Evolutionary conservation across 441 rosid species (phyloP), one percentile per base, ranked within the genome.

Genomic region (Pelargonium citronellum): DNA sequence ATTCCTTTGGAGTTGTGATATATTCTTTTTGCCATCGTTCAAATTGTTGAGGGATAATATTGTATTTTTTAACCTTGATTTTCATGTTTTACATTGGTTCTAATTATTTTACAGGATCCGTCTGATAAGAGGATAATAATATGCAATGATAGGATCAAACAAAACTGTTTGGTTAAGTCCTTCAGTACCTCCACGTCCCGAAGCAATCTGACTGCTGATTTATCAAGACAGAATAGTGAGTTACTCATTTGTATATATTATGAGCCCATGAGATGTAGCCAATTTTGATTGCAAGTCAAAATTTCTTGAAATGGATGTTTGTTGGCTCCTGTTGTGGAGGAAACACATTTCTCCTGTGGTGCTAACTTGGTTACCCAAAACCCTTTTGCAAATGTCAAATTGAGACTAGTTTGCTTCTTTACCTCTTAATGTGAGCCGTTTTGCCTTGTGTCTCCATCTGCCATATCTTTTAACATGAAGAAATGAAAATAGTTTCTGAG

Each of bases 211-310:
- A 15, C 61, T 53, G 20, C 17, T 7, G 61, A 55, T 55, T 55
- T 7, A 16, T 55, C 3, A 57, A 17, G 3, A 57, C 62, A 7
- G 62, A 57, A 57, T 7, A 57, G 62, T 57, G 62, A 57, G 62
- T 19, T 57, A 27, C 62, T 57, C 58, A 57, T 30, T 13, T 39
- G 78, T 75, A 72, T 62, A 78, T 74, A 73, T n/a, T 20, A 16
- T 69, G 68, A 73, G 77, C 75, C 83, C 77, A 22, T 69, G 51
- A 27, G 67, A 82, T 76, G 71, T 51, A 64, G 81, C 64, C 75
- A 81, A 55, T 85, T 85, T 85, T 81, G 78, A 53, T 62, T 77
- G 2, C 20, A 19, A 57, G 27, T 57, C 62, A n/a, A 17, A 57
- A 17, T 57, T 57, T 57, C 24, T 57, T 51, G 57, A 13, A 13